Percentiles rank a stretch among this genome's conserved stretches.
phyloP scores from a whole-genome alignment of 345 rosid species.

The Laguncularia racemosa region DNA sequence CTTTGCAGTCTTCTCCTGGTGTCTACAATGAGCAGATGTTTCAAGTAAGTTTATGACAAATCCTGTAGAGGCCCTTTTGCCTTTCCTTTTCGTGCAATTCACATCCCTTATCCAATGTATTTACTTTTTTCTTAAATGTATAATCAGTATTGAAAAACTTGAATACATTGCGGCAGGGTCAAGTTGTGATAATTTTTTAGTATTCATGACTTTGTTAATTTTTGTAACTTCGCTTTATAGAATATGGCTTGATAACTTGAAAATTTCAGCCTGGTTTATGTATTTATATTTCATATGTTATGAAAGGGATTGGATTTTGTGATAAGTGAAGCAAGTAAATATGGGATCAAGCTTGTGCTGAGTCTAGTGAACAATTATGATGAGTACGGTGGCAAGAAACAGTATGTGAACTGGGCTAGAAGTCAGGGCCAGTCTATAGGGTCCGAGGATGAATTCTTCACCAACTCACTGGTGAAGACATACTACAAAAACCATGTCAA shows the following conservation, averaged over 20 bases:
- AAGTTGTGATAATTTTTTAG: not conserved
- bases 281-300: too few species aligned
- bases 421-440: conserved; percentile 38
- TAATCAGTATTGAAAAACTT: too few species aligned
- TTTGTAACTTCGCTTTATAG: not conserved
- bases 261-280: too few species aligned
- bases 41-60: conserved; percentile 28
- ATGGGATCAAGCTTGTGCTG: conserved; percentile 47
- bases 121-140: too few species aligned
- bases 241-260: too few species aligned
- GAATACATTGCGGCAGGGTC: too few species aligned
- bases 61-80: not conserved
- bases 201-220: not conserved
- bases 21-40: conserved; percentile 43
- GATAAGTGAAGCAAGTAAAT: conserved; percentile 48
- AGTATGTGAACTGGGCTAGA: conserved; percentile 55
- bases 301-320: conserved; percentile 66
- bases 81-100: too few species aligned
- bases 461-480: conserved; percentile 38
- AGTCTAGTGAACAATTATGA: conserved; percentile 56
- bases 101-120: too few species aligned
- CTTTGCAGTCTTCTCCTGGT: conserved; percentile 45
- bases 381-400: conserved; percentile 43
- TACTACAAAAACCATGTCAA: conserved; percentile 47
- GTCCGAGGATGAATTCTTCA: conserved; percentile 51